These are phyloP conservation scores for Chaetomium cochliodes DNA, from an alignment of 495 filamentous ascomycete species.

Conservation along the genomic window DNA sequence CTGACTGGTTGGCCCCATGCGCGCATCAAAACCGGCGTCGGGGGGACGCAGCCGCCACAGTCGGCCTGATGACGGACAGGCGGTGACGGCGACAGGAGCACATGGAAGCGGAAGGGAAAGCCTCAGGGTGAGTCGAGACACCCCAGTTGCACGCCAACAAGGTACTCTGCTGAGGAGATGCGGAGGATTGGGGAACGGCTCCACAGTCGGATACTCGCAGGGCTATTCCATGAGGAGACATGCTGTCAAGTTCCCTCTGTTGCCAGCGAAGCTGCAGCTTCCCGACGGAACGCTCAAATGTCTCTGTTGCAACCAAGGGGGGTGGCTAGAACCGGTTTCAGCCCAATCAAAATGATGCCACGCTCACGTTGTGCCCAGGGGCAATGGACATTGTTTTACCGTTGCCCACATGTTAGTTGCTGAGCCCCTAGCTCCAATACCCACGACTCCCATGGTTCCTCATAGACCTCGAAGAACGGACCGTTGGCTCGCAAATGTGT, in stretches of 20 bases:
- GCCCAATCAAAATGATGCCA: slow-evolving; percentile 3
- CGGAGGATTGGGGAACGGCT: slow-evolving; percentile 5
- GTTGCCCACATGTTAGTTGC: background rate
- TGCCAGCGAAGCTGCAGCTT: background rate
- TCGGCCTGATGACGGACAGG: background rate
- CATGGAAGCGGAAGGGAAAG: background rate
- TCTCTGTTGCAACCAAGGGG: background rate
- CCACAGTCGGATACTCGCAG: background rate
- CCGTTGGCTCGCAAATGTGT: background rate
- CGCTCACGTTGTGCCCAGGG: slow-evolving; percentile 13
- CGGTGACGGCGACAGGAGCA: background rate
- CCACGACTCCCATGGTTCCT: background rate
- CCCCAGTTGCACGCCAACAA: background rate
- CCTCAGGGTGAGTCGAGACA: background rate
- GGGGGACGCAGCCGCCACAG: background rate
- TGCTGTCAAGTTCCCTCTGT: slow-evolving; percentile 17
- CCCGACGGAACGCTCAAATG: background rate
- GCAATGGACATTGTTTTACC: background rate
- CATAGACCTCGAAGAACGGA: background rate
- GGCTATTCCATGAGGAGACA: background rate
- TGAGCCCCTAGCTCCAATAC: background rate
- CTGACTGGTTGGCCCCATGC: background rate
- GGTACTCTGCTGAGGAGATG: background rate
- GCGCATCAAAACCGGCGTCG: background rate
- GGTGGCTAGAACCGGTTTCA: background rate